Evolutionary conservation across 805 yeast species (phyloP), one percentile per base, ranked within the genome.

Genomic region (Wickerhamiella kurtzmanii): DNA sequence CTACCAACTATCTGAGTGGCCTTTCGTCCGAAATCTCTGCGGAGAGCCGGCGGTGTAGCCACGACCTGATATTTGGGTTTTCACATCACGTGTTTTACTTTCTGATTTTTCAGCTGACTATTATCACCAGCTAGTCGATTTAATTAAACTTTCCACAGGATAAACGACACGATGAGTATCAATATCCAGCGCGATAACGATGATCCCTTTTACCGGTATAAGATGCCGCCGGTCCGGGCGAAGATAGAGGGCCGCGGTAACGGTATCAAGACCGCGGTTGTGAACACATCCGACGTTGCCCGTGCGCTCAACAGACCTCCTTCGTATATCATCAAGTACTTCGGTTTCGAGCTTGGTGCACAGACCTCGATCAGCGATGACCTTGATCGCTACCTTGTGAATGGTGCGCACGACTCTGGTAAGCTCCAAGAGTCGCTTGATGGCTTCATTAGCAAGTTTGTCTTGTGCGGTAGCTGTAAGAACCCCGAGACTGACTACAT

Each of bases 211-310:
- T 92, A 92, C 79, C 95, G 98, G 73, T 92, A 92, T 70, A 92
- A 92, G 73, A 92, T 92, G 98, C 98, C 98, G 63, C 82, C 94
- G 39, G 81, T 92, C 68, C 94, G 84, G 70, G 84, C 96, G 57
- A 92, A 92, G 75, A 85, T 85, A 55, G 97, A 92, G 71, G 98
- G 98, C 67, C 78, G 95, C 65, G 98, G 98, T 72, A 92, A 92
- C 71, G 98, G 98, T 79, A 92, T 92, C 69, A 88, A 87, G 66
- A 92, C 98, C 20, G 94, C 89, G 47, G 80, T 92, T 48, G 77
- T 86, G 56, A 92, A 92, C 68, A 78, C 86, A 47, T 70, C 82
- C 37, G 97, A 92, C 61, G 96, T 92, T 51, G 94, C 96, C 37
- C 78, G 95, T 60, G 94, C 97, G 19, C 74, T 92, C 54, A 84